Evolutionary conservation across 2,329 filamentous ascomycete species (phyloP), one percentile per base, ranked within the genome.

Genomic region (Fusarium chlamydosporum): DNA sequence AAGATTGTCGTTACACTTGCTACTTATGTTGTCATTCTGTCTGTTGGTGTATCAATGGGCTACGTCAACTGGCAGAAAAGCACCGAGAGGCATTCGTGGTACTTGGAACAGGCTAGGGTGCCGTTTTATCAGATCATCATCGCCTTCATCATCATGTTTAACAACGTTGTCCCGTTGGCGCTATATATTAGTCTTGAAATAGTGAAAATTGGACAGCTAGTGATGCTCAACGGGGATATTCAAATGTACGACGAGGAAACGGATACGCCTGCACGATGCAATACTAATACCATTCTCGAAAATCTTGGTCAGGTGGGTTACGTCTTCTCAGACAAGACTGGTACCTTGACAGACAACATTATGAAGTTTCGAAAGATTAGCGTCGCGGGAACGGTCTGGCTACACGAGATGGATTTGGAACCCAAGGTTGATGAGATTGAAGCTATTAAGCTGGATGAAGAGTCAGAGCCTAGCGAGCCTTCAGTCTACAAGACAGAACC

Each of bases 331-430:
- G 94, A 97, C 78, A 97, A 97, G 81, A 97, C 94, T 0, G 94
- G 94, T 3, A 98, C 94, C 0, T 82, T 98, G 70, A 98, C 94
- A 2, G 94, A 97, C 73, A 98, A 98, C 71, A 85, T 93, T 12
- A 97, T 98, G 95, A 93, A 93, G 66, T 97, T 97, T 76, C 91
- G 94, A 42, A 97, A 96, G 77, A 86, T 97, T 79, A 97, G 92
- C 72, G 89, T 97, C 33, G 94, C 92, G 4, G 94, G 94, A 8
- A 94, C 92, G 1, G 91, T 94, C 2, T 97, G 94, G 93, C 82
- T 96, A 33, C 94, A 97, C 71, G 91, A 96, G 74, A 84, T 86
- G 64, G 93, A 96, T 75, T 79, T 94, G 3, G 82, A 86, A 52
- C 77, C 46, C 40, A 63, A 82, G 53, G 62, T 69, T 1, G 61